Evolutionary conservation across 805 yeast genomes (phyloP), one percentile per base, ranked within the genome.

Genomic region (Hyphopichia homilentoma): DNA sequence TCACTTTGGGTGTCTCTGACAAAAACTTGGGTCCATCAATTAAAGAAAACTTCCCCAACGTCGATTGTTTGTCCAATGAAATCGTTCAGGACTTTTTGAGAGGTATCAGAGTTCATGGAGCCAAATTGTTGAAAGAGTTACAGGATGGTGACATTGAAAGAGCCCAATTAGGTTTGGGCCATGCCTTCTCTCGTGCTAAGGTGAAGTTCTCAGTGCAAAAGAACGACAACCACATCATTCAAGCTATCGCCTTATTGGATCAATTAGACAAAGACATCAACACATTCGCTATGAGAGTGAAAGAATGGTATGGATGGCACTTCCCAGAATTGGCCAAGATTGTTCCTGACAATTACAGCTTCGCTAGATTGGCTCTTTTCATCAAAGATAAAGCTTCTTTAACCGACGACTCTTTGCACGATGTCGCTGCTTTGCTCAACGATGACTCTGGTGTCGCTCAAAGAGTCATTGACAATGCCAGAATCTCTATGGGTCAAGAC

Each of bases 241-340:
- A 93, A 74, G 96, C 98, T 33, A 93, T 93, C 70, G 97, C 98
- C 31, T 74, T 90, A 49, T 77, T 93, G 54, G 98, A 94, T 60
- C 96, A 93, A 69, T 80, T 93, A 54, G 98, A 93, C 70, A 94
- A 94, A 71, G 98, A 93, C 61, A 84, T 93, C 65, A 93, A 93
- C 74, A 89, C 96, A 39, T 93, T 85, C 62, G 82, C 96, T 38
- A 88, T 88, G 97, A 81, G 97, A 68, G 93, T 84, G 47, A 86
- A 88, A 71, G 97, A 88, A 69, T 88, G 97, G 97, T 88, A 88
- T 69, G 95, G 96, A 52, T 88, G 97, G 97, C 97, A 88, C 62
- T 88, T 93, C 81, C 97, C 97, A 38, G 97, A 88, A 70, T 77
- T 88, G 68, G 93, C 94, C 51, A 85, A 84, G 68, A 76, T 89